Evolutionary conservation across 345 rosid genomes (phyloP), one percentile per base, ranked within the genome.

Genomic region (Cardamine occulta): DNA sequence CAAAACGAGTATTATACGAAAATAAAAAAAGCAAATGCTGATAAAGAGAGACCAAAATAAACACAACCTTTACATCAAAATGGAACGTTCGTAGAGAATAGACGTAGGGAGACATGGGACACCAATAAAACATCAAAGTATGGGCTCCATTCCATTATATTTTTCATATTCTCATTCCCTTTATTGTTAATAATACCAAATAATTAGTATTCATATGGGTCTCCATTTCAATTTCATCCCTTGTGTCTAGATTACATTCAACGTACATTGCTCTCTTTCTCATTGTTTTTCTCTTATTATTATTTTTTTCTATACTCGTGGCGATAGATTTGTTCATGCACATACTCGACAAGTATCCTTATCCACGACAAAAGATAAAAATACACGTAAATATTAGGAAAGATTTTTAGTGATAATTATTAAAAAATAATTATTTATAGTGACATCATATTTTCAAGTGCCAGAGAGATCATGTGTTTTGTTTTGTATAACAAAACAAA

Each of bases 101-200:
- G 28, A 70, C 26, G 26, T 24, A 48, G 35, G 56, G 48, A 77
- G 73, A 71, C 24, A 55, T 71, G 67, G 67, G 77, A 66, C 74
- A 58, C 63, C 73, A 66, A 65, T 49, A 59, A 72, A 73, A 72
- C 74, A 78, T 66, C 23, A 66, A 78, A 52, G 69, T 34, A 72
- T 78, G 77, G 81, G 70, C 73, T 78, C 73, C 73, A 40, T 57
- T 51, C 19, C 52, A 71, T 28, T 23, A 8, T 10, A 37, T 54
- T 34, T 34, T 24, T 31, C 67, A 56, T 21, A 47, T 63, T 56
- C 58, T 37, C 42, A 21, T n/a, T 54, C 66, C 58, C 21, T 35
- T 66, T 71, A 42, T 34, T 47, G 34, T 63, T 59, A 47, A n/a
- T 18, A 7, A 44, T 34, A 45, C 14, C 18, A 35, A 31, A 61